These are phyloP conservation scores for Gyrodon lividus DNA, from an alignment of 768 basidiomycete species.

Conservation along the genomic window DNA sequence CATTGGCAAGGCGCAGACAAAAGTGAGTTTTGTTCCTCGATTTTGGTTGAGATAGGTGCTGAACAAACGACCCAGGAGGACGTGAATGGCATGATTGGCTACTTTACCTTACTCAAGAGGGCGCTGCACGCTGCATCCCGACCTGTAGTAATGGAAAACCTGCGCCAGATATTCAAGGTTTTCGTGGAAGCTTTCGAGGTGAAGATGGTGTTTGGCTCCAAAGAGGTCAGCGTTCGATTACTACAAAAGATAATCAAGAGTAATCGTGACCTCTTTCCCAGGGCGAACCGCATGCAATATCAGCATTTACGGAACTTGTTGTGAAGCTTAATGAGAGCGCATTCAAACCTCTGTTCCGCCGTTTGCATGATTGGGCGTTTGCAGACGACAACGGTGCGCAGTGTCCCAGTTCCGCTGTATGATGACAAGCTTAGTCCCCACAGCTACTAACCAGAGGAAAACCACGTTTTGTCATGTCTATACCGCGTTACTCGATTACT, in stretches of 20 bases:
- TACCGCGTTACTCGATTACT: constrained; percentile 73
- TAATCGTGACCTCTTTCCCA: constrained; percentile 22
- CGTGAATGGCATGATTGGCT: constrained; percentile 35
- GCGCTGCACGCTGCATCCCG: constrained; percentile 64
- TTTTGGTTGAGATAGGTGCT: background rate
- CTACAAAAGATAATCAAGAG: background rate
- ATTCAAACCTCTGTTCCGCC: constrained; percentile 90
- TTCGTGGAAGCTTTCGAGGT: constrained; percentile 79
- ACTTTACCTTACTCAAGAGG: constrained; percentile 69
- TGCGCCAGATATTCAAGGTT: constrained; percentile 69
- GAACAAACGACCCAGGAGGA: constrained; percentile 17
- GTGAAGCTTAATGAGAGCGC: constrained; percentile 90
- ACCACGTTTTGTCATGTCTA: constrained; percentile 77
- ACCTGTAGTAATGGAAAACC: constrained; percentile 58
- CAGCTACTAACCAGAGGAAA: constrained; percentile 45
- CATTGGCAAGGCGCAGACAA: constrained; percentile 33
- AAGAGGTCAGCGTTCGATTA: constrained; percentile 25
- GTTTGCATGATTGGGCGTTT: constrained; percentile 94
- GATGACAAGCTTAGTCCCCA: background rate
- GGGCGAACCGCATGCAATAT: constrained; percentile 55
- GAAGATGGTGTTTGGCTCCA: constrained; percentile 27
- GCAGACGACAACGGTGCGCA: constrained; percentile 48
- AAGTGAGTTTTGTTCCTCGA: constrained; percentile 30
- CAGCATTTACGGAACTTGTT: constrained; percentile 85
- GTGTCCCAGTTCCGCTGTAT: background rate